These are phyloP conservation scores for Aciculoconidium aculeatum DNA, from an alignment of 805 yeast genomes.

Conservation along the genomic window DNA sequence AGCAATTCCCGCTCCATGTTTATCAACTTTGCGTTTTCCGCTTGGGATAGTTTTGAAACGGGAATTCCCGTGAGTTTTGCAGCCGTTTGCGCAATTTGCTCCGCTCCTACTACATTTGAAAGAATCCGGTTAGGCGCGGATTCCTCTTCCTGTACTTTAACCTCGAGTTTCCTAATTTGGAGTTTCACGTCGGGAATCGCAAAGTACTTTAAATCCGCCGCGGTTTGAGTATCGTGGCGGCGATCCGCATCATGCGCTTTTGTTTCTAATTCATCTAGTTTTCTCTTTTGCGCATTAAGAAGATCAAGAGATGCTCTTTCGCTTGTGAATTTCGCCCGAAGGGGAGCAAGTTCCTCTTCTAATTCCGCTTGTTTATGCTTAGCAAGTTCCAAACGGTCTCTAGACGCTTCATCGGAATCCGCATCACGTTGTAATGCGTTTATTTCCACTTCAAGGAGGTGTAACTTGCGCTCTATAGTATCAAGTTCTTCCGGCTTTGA, in stretches of 20 bases:
- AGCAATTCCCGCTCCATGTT: constrained; percentile 89
- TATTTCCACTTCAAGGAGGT: constrained; percentile 89
- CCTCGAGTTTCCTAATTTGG: constrained; percentile 71
- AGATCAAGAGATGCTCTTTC: constrained; percentile 91
- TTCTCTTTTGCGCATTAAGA: constrained; percentile 81
- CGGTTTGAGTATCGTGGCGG: constrained; percentile 88
- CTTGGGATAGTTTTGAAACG: constrained; percentile 87
- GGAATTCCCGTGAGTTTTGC: constrained; percentile 97
- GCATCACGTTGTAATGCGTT: constrained; percentile 95
- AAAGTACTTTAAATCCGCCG: constrained; percentile 93
- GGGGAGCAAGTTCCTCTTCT: constrained; percentile 79
- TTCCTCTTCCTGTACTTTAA: constrained; percentile 72
- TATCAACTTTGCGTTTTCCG: constrained; percentile 89
- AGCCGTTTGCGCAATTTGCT: constrained; percentile 93
- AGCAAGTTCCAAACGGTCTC: constrained; percentile 79
- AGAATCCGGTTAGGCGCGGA: constrained; percentile 61
- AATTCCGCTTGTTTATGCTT: constrained; percentile 72
- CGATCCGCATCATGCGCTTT: constrained; percentile 97
- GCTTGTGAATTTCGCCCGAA: constrained; percentile 76
- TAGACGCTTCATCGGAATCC: constrained; percentile 76
- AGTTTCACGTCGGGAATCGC: constrained; percentile 90
- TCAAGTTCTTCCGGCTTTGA: constrained; percentile 97
- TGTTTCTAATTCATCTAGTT: constrained; percentile 84
- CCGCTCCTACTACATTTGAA: constrained; percentile 82
- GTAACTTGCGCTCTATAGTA: constrained; percentile 85